Evolutionary conservation across 345 rosid species (phyloP), one percentile per base, ranked within the genome.

Genomic region (Hibiscus tridactylites): DNA sequence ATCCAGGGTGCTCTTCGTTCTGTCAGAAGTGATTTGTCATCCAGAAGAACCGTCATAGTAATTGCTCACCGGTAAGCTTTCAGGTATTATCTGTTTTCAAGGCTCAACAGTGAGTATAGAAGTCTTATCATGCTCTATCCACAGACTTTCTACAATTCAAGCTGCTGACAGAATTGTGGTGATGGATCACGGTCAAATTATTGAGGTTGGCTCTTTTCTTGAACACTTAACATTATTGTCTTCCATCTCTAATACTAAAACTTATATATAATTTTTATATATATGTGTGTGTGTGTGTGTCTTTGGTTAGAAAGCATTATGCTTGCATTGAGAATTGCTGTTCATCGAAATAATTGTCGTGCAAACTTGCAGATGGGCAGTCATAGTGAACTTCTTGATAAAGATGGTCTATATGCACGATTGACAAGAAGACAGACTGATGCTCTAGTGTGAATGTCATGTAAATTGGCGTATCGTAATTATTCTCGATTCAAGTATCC

Each of bases 121-220:
- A 67, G 50, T 70, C 63, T 56, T 33, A 70, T 46, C 29, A 9
- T 15, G 71, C 17, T 53, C 35, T 78, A 76, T 69, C 58, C 73
- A 66, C 86, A 94, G 97, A 85, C 93, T 95, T 68, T 95, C 99
- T 2, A 95, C 97, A 21, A 81, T 91, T 61, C 96, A 90, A 81
- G 92, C 95, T 74, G 99, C 97, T 5, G 95, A 95, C 78, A 83
- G 89, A 76, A 91, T 95, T 37, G 92, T 95, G 75, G 97, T 88
- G 66, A 90, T 95, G 97, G 91, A 85, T 57, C 73, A 85, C 50
- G 97, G 97, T 79, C 82, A 73, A 77, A 82, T 95, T 3, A 78
- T 87, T 21, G 96, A 95, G 99, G 97, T 94, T 83, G 16, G 75
- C 68, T 16, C 64, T 26, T 52, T 8, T 61, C 37, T 5, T 54